These are phyloP conservation scores for Pestalotiopsis sp. DNA, from an alignment of 2,329 filamentous ascomycete species.

Conservation along the genomic window DNA sequence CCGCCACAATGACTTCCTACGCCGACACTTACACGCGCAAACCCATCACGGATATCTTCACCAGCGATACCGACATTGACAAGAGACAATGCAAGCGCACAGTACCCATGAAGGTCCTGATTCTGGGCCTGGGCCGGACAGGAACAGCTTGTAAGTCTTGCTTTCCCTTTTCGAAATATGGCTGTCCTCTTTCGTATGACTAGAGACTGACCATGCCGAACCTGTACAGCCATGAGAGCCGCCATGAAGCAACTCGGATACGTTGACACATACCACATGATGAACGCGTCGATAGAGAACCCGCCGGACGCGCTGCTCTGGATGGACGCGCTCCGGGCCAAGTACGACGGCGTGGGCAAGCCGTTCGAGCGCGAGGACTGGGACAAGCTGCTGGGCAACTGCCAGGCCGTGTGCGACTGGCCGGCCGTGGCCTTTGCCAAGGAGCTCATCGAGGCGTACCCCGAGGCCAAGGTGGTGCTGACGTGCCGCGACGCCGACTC, in stretches of 20 bases:
- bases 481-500: slow-evolving; percentile 66
- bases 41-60: slow-evolving; percentile 62
- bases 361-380: slow-evolving; percentile 66
- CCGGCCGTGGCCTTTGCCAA: slow-evolving; percentile 67
- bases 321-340: slow-evolving; percentile 65
- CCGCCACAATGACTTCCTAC: slow-evolving; percentile 13
- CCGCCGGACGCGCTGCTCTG: slow-evolving; percentile 68
- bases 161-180: background rate
- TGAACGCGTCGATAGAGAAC: slow-evolving; percentile 64
- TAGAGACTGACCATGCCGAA: background rate
- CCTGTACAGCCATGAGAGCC: slow-evolving; percentile 55
- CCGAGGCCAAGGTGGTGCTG: slow-evolving; percentile 70
- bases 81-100: slow-evolving; percentile 62
- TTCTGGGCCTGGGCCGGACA: slow-evolving; percentile 68
- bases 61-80: slow-evolving; percentile 67
- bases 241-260: slow-evolving; percentile 68
- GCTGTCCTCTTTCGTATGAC: no score
- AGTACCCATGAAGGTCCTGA: slow-evolving; percentile 72
- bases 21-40: slow-evolving; percentile 33
- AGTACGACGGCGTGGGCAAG: slow-evolving; percentile 56
- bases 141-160: slow-evolving; percentile 63
- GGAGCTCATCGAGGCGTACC: slow-evolving; percentile 71
- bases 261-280: slow-evolving; percentile 72
- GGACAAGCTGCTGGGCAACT: slow-evolving; percentile 67
- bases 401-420: slow-evolving; percentile 69